phyloP scores from a whole-genome alignment of 306 rosid species.

The Hippophae rhamnoides region DNA sequence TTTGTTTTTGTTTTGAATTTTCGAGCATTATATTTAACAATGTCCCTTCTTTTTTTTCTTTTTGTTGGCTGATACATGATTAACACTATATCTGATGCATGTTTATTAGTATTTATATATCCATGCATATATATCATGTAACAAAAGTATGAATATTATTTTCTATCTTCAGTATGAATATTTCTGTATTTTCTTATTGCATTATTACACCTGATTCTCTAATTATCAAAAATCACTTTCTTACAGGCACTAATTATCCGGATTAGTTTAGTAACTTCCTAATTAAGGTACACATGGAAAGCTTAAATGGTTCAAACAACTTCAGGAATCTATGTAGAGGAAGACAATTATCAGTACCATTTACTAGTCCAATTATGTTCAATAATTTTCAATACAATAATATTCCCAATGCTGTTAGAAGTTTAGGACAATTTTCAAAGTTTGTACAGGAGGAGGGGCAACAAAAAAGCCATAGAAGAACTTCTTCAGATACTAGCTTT shows the following conservation, averaged over 20 bases:
- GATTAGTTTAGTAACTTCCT: too few species aligned
- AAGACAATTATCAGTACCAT: slow-evolving; percentile 21
- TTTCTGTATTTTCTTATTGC: too few species aligned
- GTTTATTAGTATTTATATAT: too few species aligned
- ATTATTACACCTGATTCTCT: background rate
- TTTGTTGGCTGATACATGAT: too few species aligned
- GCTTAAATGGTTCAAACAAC: slow-evolving; percentile 12
- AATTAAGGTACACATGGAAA: slow-evolving; percentile 15
- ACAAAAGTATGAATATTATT: too few species aligned
- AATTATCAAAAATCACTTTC: background rate
- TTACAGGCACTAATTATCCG: background rate
- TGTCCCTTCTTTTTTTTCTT: too few species aligned
- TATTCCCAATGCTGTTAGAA: slow-evolving; percentile 5
- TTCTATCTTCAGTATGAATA: too few species aligned
- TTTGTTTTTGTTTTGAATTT: too few species aligned
- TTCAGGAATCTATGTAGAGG: slow-evolving; percentile 15
- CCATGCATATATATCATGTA: too few species aligned
- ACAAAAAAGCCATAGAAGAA: slow-evolving; percentile 11
- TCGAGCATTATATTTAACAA: too few species aligned
- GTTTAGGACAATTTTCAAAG: slow-evolving; percentile 1
- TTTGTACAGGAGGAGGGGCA: slow-evolving; percentile 5
- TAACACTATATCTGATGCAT: too few species aligned
- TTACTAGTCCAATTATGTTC: slow-evolving; percentile 12
- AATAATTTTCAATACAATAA: slow-evolving; percentile 8
- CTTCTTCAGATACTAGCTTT: slow-evolving; percentile 17